Conservation (phyloP, 108 stramenopile genomes). For the Aureococcus anophagefferens region DNA sequence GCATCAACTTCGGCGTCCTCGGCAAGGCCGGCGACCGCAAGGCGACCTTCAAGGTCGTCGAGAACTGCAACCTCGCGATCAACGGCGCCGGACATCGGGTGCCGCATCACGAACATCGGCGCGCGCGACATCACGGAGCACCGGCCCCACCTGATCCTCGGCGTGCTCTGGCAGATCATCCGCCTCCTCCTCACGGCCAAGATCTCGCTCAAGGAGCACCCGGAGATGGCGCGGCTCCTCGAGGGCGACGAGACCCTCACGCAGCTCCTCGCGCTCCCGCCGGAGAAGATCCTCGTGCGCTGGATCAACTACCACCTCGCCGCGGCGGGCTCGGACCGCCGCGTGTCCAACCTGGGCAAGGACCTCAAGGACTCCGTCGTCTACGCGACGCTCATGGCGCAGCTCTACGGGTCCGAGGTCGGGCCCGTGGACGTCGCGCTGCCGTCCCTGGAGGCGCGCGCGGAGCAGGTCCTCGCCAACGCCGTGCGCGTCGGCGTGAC, state of each 20-base stretch:
- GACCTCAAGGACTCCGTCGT: conserved; percentile 36
- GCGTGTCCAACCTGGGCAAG: conserved; percentile 25
- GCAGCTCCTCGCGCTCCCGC: conserved; percentile 32
- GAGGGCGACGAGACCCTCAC: conserved; percentile 42
- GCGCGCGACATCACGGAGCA: conserved; percentile 37
- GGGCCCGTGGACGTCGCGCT: conserved; percentile 1
- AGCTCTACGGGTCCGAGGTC: conserved; percentile 17
- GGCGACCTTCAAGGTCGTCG: conserved; percentile 17
- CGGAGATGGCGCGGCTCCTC: conserved; percentile 42
- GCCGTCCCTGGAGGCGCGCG: conserved; percentile 15
- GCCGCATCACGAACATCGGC: conserved; percentile 45
- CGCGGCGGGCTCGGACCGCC: neutral
- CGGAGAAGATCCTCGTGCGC: conserved; percentile 43
- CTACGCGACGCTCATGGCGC: conserved; percentile 26
- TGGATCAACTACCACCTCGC: conserved; percentile 55
- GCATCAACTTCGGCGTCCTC: conserved; percentile 17
- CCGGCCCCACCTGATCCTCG: conserved; percentile 43
- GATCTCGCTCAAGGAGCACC: conserved; percentile 40
- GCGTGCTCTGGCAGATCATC: conserved; percentile 50
- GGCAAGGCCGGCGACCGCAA: neutral
- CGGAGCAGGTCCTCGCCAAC: conserved; percentile 27
- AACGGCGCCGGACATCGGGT: conserved; percentile 49
- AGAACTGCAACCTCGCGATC: conserved; percentile 49
- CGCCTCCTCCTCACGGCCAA: conserved; percentile 39
- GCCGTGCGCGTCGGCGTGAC: conserved; percentile 31